Evolutionary conservation across 139 green algal species (phyloP), one percentile per base, ranked within the genome.

Genomic region (Chlorella sp.): DNA sequence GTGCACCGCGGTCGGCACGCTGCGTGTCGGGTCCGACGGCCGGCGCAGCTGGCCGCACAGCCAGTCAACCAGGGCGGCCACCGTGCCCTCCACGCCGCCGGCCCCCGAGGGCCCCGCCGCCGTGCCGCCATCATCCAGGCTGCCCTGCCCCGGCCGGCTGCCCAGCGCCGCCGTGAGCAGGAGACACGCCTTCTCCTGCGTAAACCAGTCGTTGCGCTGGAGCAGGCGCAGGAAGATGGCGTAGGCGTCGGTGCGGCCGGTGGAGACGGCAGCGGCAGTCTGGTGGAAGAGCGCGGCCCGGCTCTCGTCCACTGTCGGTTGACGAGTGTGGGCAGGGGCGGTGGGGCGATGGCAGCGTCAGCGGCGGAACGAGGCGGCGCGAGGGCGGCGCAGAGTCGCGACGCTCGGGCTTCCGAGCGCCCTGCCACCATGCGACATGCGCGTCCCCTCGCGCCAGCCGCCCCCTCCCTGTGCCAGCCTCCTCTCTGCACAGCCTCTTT

Each of bases 121-220:
- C 29, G 29, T 35, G 73, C 58, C 38, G 29, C 38, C 35, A n/a
- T n/a, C n/a, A 67, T 36, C 50, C 53, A 35, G 33, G 64, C 27
- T 55, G 72, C 65, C 29, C 69, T 21, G 65, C 81, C 78, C 61
- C 0, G 91, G 90, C 19, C 91, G 84, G 27, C 63, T 70, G 5
- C 79, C 87, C 50, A 98, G 70, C 12, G 95, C 76, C 19, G 77
- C 83, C 0, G 87, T 83, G 33, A 98, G 85, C 74, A 97, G 72
- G 48, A 81, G 79, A 75, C 81, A 86, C 29, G 92, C 87, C 78
- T 94, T 97, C 42, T 95, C 90, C 80, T 97, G 90, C 0, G 93
- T 94, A 84, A 94, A 95, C 93, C 93, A 97, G 79, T 98, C 94
- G 31, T 86, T 81, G 55, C 93, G 88, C 80, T 93, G 87, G 69